Evolutionary conservation across 345 rosid genomes (phyloP).

Genomic region (Garcia nutans): DNA sequence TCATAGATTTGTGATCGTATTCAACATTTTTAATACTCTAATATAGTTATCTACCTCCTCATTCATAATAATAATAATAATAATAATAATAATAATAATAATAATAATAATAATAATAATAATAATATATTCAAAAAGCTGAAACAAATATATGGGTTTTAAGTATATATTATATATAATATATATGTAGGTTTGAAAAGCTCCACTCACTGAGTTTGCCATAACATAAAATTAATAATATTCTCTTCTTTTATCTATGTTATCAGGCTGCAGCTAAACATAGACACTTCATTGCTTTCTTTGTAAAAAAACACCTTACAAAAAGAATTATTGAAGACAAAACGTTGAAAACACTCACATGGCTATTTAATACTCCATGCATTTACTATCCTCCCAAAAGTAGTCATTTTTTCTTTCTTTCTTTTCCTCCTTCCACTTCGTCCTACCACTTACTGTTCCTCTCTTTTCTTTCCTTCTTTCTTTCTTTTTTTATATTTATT

Average conservation of each 20-base stretch:
- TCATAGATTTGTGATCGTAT: too few species aligned
- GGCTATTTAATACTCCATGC: conserved; percentile 20
- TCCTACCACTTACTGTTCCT: background rate
- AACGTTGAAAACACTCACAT: conserved; percentile 28
- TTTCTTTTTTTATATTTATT: background rate
- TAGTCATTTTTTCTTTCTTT: background rate
- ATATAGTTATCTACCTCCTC: too few species aligned
- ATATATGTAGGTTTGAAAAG: conserved; percentile 17
- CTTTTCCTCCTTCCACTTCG: background rate
- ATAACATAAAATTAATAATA: background rate
- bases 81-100: too few species aligned
- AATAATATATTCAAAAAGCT: conserved; percentile 10
- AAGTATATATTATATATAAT: too few species aligned
- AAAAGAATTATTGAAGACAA: conserved; percentile 29
- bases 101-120: too few species aligned
- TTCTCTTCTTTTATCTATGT: conserved; percentile 4
- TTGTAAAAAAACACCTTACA: conserved; percentile 3
- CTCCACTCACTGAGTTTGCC: conserved; percentile 7
- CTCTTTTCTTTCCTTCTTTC: background rate
- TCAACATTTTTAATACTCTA: too few species aligned
- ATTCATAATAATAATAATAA: too few species aligned
- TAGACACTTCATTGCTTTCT: background rate
- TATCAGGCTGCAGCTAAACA: background rate
- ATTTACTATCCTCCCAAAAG: conserved; percentile 6
- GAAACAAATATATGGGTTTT: conserved; percentile 1